These are phyloP conservation scores for Nannochloropsis gaditana DNA, from an alignment of 108 stramenopile species.

Conservation along the genomic window DNA sequence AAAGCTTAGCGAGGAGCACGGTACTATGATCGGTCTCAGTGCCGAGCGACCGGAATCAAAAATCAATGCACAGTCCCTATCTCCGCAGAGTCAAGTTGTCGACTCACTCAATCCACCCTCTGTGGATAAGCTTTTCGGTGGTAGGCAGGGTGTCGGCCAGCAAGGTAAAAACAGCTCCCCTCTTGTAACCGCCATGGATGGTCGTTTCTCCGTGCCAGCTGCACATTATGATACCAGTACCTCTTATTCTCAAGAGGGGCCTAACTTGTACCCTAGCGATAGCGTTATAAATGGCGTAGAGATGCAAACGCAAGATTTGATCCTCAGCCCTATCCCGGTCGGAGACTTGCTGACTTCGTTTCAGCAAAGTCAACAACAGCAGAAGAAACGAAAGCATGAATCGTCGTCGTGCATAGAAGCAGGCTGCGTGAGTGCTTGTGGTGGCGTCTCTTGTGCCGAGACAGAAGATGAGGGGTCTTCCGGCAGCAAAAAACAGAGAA, in stretches of 20 bases:
- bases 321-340: not conserved
- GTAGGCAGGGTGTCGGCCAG: not conserved
- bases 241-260: not conserved
- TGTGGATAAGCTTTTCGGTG: not conserved
- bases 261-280: not conserved
- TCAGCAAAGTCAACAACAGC: not conserved
- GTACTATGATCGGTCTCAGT: not conserved
- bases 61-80: not conserved
- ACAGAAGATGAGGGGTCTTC: no score
- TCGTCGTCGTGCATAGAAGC: not conserved
- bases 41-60: not conserved
- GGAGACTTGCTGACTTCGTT: not conserved
- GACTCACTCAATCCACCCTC: not conserved
- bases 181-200: not conserved
- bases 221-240: not conserved
- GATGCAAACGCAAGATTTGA: not conserved
- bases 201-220: not conserved
- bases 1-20: no score
- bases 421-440: no score
- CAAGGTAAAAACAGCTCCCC: not conserved
- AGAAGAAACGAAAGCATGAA: not conserved
- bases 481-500: no score
- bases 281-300: not conserved
- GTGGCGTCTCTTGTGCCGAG: no score
- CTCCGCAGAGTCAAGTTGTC: not conserved